These are phyloP conservation scores for Aplosporella prunicola DNA, from an alignment of 2,329 filamentous ascomycete species.

Conservation along the genomic window DNA sequence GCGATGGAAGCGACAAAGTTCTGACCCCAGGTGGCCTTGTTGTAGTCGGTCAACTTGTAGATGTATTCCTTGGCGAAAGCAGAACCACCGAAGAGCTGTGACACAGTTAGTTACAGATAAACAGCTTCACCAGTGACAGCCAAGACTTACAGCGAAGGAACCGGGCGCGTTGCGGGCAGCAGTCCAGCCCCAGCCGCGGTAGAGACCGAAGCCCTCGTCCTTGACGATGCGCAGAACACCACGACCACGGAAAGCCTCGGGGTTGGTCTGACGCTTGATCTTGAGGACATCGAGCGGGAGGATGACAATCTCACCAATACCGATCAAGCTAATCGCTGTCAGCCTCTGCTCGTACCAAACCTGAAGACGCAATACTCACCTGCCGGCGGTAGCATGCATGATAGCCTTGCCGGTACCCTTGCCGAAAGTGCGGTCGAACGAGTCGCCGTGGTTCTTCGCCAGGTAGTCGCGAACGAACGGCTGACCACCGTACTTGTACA, in stretches of 20 bases:
- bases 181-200: slow-evolving; percentile 96
- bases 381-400: slow-evolving; percentile 93
- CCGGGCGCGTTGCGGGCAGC: slow-evolving; percentile 94
- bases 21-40: slow-evolving; percentile 85
- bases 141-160: slow-evolving; percentile 75
- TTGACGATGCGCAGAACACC: slow-evolving; percentile 81
- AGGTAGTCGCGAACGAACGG: slow-evolving; percentile 90
- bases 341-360: not conserved
- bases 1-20: slow-evolving; percentile 97
- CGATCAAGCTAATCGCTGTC: slow-evolving; percentile 58
- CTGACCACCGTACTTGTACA: slow-evolving; percentile 99
- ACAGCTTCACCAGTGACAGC: no score
- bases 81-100: slow-evolving; percentile 85
- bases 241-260: slow-evolving; percentile 90
- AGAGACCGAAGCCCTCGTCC: slow-evolving; percentile 91
- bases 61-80: slow-evolving; percentile 97
- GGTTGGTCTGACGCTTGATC: slow-evolving; percentile 99
- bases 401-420: slow-evolving; percentile 97
- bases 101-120: slow-evolving; percentile 7
- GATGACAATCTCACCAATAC: slow-evolving; percentile 93
- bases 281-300: slow-evolving; percentile 94
- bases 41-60: slow-evolving; percentile 86
- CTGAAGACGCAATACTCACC: slow-evolving; percentile 38
- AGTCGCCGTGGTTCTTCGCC: slow-evolving; percentile 63
- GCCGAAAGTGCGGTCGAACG: slow-evolving; percentile 84